Base-by-base conservation (phyloP, 1,139 yeast genomes). In the Yamadazyma sp. region DNA sequence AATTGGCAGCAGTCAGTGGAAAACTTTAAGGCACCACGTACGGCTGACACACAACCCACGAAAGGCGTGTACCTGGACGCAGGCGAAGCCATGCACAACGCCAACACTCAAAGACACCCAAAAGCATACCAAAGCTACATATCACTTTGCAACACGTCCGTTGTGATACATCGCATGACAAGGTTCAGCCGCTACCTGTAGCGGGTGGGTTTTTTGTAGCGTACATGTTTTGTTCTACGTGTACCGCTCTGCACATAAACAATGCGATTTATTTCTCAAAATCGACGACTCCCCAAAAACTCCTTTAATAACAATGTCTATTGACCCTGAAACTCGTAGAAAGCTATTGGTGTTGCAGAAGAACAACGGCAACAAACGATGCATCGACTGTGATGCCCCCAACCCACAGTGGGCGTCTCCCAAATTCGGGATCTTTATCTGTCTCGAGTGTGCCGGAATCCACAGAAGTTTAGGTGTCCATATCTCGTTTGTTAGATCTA, bases 331-430 rank as follows among this genome's bases (percentile, higher is more conserved):
- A 55, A 83, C 87, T 44, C 81, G 95, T 60, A 79, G 95, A 59
- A 84, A 87, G 62, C 75, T 91, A 42, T 69, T 89, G 49, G 79
- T 80, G 33, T 69, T 89, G 47, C 97, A 91, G 57, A 88, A 88
- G 61, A 70, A 73, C 36, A 95, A 92, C 33, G 82, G 74, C 17
- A 91, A 91, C 73, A 87, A 87, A 67, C 83, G 79, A 59, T 92
- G 99, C 66, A 85, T 88, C 60, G 99, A 92, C 64, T 94, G 98
- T 64, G 77, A 75, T 30, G 95, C 97, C 3, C 95, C 95, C 46
- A 91, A 91, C 60, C 98, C 99, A 7, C 96, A 94, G 56, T 92
- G 99, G 99, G 96, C 98, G 4, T 87, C 97, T 9, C 97, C 98
- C 34, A 92, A 94, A 59, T 91, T 89, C 64, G 99, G 98, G 41